These are phyloP conservation scores for Knoxdaviesia capensis DNA, from an alignment of 2,329 filamentous ascomycete genomes.

Conservation along the genomic window DNA sequence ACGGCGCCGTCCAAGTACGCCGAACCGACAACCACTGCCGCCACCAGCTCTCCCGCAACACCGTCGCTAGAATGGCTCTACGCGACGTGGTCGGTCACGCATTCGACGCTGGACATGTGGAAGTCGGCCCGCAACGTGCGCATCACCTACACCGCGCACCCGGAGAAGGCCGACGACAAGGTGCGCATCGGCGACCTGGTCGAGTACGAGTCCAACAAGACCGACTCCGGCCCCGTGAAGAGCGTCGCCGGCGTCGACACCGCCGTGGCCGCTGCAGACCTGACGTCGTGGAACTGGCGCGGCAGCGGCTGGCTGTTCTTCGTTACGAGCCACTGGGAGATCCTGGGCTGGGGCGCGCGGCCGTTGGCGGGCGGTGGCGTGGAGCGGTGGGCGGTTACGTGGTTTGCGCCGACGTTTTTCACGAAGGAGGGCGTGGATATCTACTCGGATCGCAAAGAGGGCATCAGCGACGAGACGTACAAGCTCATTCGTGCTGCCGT, in stretches of 20 bases:
- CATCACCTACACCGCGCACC: slow-evolving; percentile 50
- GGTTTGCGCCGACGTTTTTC: slow-evolving; percentile 67
- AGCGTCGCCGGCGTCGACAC: slow-evolving; percentile 46
- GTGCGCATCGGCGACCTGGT: slow-evolving; percentile 50
- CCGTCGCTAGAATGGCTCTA: slow-evolving; percentile 39
- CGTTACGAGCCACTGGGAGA: slow-evolving; percentile 60
- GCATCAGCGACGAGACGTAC: slow-evolving; percentile 36
- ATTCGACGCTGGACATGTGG: slow-evolving; percentile 68
- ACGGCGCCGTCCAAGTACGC: too few relatives aligned
- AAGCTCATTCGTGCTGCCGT: slow-evolving; percentile 34
- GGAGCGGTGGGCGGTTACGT: slow-evolving; percentile 61
- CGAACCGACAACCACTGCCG: background rate
- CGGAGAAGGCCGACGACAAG: slow-evolving; percentile 16
- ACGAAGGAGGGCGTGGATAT: slow-evolving; percentile 67
- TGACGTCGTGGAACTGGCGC: slow-evolving; percentile 49
- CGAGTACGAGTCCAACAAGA: slow-evolving; percentile 37
- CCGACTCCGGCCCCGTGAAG: slow-evolving; percentile 27
- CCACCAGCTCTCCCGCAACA: slow-evolving; percentile 5
- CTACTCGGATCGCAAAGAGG: slow-evolving; percentile 44
- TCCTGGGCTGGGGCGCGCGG: slow-evolving; percentile 52
- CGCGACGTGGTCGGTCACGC: slow-evolving; percentile 53
- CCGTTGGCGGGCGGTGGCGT: slow-evolving; percentile 15
- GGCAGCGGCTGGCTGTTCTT: slow-evolving; percentile 58
- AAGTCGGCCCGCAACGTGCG: slow-evolving; percentile 57
- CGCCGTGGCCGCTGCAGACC: slow-evolving; percentile 12